phyloP scores from a whole-genome alignment of 106 monocot species.

The Allium cepa region DNA sequence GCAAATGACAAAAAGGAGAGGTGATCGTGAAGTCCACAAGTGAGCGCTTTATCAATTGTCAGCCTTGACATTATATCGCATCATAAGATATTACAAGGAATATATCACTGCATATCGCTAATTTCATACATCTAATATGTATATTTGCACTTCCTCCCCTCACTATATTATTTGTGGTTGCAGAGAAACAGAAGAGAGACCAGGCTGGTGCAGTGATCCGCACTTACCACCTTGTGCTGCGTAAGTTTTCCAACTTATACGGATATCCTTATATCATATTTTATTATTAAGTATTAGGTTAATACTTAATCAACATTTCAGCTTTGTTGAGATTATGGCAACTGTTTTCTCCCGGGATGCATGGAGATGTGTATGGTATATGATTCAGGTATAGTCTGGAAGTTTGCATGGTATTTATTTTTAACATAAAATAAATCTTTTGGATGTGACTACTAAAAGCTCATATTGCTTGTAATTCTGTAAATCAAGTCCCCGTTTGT shows the following conservation, averaged over 20 bases:
- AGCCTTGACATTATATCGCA: no score
- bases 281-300: no score
- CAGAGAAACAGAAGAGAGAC: slow-evolving; percentile 46
- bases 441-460: no score
- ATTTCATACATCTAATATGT: no score
- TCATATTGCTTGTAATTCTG: no score
- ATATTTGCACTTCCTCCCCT: no score
- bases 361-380: slow-evolving; percentile 66
- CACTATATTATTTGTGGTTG: neutral
- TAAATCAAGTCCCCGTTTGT: no score
- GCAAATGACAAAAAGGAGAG: slow-evolving; percentile 54
- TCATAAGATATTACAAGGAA: no score
- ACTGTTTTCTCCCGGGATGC: slow-evolving; percentile 53
- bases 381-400: slow-evolving; percentile 38
- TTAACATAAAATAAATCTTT: neutral
- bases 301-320: neutral
- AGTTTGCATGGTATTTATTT: neutral
- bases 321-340: slow-evolving; percentile 70
- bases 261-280: no score
- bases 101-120: no score
- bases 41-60: slow-evolving; percentile 1
- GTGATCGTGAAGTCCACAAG: slow-evolving; percentile 53
- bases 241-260: slow-evolving; percentile 13
- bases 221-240: slow-evolving; percentile 52
- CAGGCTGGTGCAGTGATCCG: slow-evolving; percentile 45